Evolutionary conservation across 1,284 basidiomycete species (phyloP).

Genomic region (Cryptococcus sp.): DNA sequence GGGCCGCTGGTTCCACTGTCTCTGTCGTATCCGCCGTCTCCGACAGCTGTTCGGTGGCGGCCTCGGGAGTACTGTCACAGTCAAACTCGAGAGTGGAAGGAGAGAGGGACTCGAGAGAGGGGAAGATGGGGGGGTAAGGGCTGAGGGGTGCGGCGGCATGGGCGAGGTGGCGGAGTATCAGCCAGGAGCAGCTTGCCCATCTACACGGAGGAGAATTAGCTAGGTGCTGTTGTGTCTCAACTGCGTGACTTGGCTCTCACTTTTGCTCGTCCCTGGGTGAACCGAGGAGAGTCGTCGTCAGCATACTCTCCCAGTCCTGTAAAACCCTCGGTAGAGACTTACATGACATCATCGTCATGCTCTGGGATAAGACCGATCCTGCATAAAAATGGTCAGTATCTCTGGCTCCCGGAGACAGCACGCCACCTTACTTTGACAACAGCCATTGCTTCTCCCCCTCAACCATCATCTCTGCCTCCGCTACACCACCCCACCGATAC

Average conservation of each 20-base stretch:
- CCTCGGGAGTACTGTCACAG: neutral
- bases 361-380: constrained; percentile 64
- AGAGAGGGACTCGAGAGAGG: neutral
- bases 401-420: neutral
- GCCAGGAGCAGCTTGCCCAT: constrained; percentile 39
- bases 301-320: neutral
- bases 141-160: constrained; percentile 18
- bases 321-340: constrained; percentile 5
- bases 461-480: constrained; percentile 63
- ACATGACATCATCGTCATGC: constrained; percentile 80
- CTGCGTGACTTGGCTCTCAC: constrained; percentile 53
- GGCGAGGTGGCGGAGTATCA: constrained; percentile 39
- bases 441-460: constrained; percentile 73
- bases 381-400: constrained; percentile 5
- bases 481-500: too few relatives aligned
- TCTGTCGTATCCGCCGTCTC: constrained; percentile 7
- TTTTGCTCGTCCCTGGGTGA: constrained; percentile 58
- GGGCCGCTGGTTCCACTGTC: neutral
- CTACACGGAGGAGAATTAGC: constrained; percentile 4
- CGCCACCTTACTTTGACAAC: constrained; percentile 53
- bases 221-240: neutral
- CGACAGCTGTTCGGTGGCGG: constrained; percentile 5
- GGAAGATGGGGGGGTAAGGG: constrained; percentile 3
- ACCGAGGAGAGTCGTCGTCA: neutral
- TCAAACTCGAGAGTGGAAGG: neutral